Base-by-base conservation (phyloP, 2,329 filamentous ascomycete species). In the Cercospora janseana region DNA sequence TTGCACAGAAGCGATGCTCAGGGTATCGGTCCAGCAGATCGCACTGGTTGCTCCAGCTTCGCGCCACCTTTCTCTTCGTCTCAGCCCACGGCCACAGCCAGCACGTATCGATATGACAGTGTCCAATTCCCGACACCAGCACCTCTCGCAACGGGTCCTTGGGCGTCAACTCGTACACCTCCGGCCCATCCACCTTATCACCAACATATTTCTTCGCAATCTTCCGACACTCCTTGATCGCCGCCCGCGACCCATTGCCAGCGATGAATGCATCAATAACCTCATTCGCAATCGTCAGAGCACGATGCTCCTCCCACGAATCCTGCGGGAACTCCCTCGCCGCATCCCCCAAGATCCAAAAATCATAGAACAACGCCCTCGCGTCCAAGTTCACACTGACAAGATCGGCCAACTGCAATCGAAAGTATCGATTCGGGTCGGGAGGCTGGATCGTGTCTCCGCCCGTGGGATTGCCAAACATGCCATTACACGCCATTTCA, bases 51-150 rank as follows among this genome's bases (percentile, higher is more conserved):
- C 89, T 92, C 93, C 93, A 98, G 7, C 91, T 96, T 37, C 93
- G 83, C 15, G 86, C 91, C 23, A 97, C 86, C 75, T 98, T 98
- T 64, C 93, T 87, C 73, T 94, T 96, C 0, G 93, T 97, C 75
- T 98, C 93, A 7, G 87, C 93, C 81, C 90, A 98, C 0, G 93
- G 93, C 93, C 93, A 98, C 27, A 98, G 78, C 93, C 93, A 98
- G 71, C 92, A 96, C 21, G 87, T 95, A 71, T 97, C 93, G 60
- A 98, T 98, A 70, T 98, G 93, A 62, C 93, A 98, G 69, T 98
- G 89, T 0, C 93, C 93, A 58, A 97, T 92, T 27, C 83, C 92
- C 61, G 83, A 93, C 3, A 97, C 88, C 52, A 94, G 78, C 1
- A 88, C 82, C 26, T 86, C 78, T 20, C 85, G 84, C 35, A 49